Evolutionary conservation across 164 flowering plant genomes (phyloP).

Genomic region (grape (Vitis vinifera)): ASM3070453v1 NC_081808.1:20593001-20593500

Average conservation of each 20-base stretch:
- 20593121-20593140: neutral
- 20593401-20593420: neutral
- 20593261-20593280: constrained; percentile 61
- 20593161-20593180: constrained; percentile 72
- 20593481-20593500: too few species aligned
- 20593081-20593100: neutral
- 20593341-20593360: neutral
- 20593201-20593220: constrained; percentile 97
- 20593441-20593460: too few species aligned
- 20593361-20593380: neutral
- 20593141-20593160: constrained; percentile 10
- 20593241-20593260: constrained; percentile 77
- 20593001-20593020: neutral
- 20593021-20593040: neutral
- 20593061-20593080: neutral
- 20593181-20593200: constrained; percentile 97
- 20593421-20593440: neutral
- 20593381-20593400: neutral
- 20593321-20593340: constrained; percentile 10
- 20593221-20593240: constrained; percentile 82
- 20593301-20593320: constrained; percentile 10
- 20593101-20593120: neutral
- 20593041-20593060: neutral
- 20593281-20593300: constrained; percentile 21
- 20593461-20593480: too few species aligned